Conservation (phyloP, 1,284 basidiomycete genomes). For the Leucoagaricus sp. region DNA sequence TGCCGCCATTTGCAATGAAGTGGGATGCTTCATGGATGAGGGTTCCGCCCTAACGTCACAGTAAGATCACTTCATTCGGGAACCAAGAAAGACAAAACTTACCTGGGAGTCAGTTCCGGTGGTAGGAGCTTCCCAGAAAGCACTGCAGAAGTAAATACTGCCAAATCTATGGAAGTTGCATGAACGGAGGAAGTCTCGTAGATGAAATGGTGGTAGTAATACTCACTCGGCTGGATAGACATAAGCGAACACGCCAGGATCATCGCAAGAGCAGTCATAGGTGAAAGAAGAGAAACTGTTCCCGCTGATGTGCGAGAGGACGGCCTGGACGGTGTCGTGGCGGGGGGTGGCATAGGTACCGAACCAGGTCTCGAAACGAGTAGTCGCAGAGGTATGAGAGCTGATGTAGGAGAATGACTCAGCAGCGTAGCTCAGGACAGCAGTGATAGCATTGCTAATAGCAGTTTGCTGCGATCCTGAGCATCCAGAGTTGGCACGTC, state of each 20-base stretch:
- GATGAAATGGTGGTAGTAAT: background rate
- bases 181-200: background rate
- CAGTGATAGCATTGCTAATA: constrained; percentile 37
- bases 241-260: constrained; percentile 44
- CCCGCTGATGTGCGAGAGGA: constrained; percentile 38
- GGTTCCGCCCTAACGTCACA: constrained; percentile 36
- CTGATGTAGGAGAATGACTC: constrained; percentile 36
- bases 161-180: constrained; percentile 32
- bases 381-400: constrained; percentile 35
- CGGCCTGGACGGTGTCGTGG: constrained; percentile 39
- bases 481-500: constrained; percentile 44
- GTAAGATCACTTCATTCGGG: background rate
- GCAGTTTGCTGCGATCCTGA: constrained; percentile 33
- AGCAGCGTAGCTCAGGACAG: constrained; percentile 41
- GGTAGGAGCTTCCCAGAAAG: constrained; percentile 46
- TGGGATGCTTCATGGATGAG: constrained; percentile 48
- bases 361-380: constrained; percentile 52
- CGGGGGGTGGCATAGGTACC: constrained; percentile 42
- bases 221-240: constrained; percentile 41
- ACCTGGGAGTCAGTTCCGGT: constrained; percentile 52
- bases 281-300: constrained; percentile 36
- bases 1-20: constrained; percentile 46
- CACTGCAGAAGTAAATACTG: constrained; percentile 45
- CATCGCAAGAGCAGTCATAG: constrained; percentile 48
- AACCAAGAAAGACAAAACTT: background rate